Percentiles rank a stretch among this genome's conserved stretches.
These are phyloP conservation scores for Aspergillus uvarum DNA, from an alignment of 2,329 filamentous ascomycete genomes.

Conservation along the genomic window DNA sequence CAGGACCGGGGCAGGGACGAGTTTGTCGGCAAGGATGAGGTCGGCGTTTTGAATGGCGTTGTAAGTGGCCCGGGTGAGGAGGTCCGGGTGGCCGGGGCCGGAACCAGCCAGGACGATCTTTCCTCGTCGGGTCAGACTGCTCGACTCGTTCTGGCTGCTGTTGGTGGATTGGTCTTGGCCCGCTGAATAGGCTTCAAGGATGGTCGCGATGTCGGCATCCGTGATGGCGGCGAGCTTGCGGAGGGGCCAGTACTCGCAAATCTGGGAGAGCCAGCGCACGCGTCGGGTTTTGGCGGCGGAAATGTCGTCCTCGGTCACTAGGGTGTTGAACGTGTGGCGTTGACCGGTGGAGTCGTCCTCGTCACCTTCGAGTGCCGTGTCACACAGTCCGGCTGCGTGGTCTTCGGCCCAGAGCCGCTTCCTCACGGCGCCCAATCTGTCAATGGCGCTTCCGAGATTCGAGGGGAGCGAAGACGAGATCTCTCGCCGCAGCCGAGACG, in stretches of 20 bases:
- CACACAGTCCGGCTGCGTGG: constrained; percentile 50
- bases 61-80: constrained; percentile 69
- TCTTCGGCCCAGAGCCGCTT: constrained; percentile 73
- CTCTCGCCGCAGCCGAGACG: constrained; percentile 83
- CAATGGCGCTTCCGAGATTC: constrained; percentile 73
- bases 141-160: constrained; percentile 7
- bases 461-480: constrained; percentile 76
- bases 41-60: constrained; percentile 50
- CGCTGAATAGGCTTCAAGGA: constrained; percentile 69
- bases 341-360: constrained; percentile 58
- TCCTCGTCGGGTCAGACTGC: constrained; percentile 30
- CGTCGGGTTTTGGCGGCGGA: constrained; percentile 74
- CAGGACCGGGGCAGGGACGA: constrained; percentile 73
- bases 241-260: constrained; percentile 98
- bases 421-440: constrained; percentile 71
- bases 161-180: constrained; percentile 25
- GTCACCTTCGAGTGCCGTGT: constrained; percentile 46
- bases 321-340: constrained; percentile 76
- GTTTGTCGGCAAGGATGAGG: constrained; percentile 54
- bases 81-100: constrained; percentile 87
- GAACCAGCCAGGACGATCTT: constrained; percentile 86
- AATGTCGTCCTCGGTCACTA: constrained; percentile 71
- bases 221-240: constrained; percentile 75
- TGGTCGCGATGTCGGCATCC: constrained; percentile 72
- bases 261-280: constrained; percentile 90